phyloP scores from a whole-genome alignment of 305 asterid genomes.

The Caryopteris hybrid region DNA sequence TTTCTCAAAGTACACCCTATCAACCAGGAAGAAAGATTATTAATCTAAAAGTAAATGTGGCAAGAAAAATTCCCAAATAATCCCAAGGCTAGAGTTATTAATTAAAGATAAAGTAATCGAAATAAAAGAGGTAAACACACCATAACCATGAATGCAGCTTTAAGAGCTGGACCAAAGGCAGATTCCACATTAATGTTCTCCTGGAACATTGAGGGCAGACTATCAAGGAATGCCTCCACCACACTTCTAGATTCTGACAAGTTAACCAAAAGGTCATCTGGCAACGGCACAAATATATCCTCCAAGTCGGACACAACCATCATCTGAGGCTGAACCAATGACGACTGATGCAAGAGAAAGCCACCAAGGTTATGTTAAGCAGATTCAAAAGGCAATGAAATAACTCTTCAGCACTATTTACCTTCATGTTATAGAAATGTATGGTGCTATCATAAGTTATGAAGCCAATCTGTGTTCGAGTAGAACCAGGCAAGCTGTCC shows the following conservation, averaged over 20 bases:
- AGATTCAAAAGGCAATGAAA: conserved; percentile 10
- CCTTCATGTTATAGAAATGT: conserved; percentile 98
- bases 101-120: neutral
- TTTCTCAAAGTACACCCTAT: neutral
- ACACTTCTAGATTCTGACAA: conserved; percentile 92
- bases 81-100: neutral
- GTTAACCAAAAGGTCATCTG: conserved; percentile 97
- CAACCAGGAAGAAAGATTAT: neutral
- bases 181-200: conserved; percentile 87
- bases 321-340: conserved; percentile 96
- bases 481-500: conserved; percentile 85
- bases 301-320: conserved; percentile 98
- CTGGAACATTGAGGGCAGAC: conserved; percentile 90
- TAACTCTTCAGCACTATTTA: conserved; percentile 17
- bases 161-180: conserved; percentile 99
- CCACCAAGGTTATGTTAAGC: conserved; percentile 12
- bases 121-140: conserved; percentile 43
- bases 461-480: conserved; percentile 96
- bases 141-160: conserved; percentile 93
- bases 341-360: conserved; percentile 65
- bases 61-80: neutral
- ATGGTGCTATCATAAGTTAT: conserved; percentile 91
- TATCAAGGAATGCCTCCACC: conserved; percentile 91
- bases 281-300: conserved; percentile 90
- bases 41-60: neutral